phyloP scores from a whole-genome alignment of 768 basidiomycete genomes.

The Tulasnella calospora region DNA sequence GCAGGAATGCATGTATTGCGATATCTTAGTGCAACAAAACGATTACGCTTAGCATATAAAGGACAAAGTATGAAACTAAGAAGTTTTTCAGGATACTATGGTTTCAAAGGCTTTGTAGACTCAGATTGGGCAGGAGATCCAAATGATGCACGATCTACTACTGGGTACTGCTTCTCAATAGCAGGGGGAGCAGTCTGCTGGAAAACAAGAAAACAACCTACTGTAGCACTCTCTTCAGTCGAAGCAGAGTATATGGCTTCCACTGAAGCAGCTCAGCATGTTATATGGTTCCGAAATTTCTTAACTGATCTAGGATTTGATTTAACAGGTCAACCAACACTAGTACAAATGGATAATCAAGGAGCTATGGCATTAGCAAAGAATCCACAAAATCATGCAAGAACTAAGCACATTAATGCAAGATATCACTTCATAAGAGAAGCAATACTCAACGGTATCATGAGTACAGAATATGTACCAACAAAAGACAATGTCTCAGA shows the following conservation, averaged over 20 bases:
- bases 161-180: conserved; percentile 25
- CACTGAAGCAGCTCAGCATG: conserved; percentile 20
- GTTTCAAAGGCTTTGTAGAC: too few species aligned
- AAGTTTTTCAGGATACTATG: background rate
- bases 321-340: background rate
- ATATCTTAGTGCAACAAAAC: conserved; percentile 28
- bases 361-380: background rate
- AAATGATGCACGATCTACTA: too few species aligned
- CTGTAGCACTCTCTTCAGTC: conserved; percentile 17
- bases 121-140: too few species aligned
- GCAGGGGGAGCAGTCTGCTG: conserved; percentile 23
- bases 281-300: conserved; percentile 10
- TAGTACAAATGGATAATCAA: background rate
- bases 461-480: background rate
- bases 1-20: conserved; percentile 29
- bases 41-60: background rate
- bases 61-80: background rate
- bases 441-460: background rate
- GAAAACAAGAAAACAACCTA: conserved; percentile 22
- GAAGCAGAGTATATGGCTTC: conserved; percentile 30
- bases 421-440: background rate
- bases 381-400: background rate
- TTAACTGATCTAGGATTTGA: background rate
- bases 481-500: conserved; percentile 4
- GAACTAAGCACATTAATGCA: background rate